Evolutionary conservation across 1,284 basidiomycete genomes (phyloP).

Genomic region (Fomitopsis pinicola): DNA sequence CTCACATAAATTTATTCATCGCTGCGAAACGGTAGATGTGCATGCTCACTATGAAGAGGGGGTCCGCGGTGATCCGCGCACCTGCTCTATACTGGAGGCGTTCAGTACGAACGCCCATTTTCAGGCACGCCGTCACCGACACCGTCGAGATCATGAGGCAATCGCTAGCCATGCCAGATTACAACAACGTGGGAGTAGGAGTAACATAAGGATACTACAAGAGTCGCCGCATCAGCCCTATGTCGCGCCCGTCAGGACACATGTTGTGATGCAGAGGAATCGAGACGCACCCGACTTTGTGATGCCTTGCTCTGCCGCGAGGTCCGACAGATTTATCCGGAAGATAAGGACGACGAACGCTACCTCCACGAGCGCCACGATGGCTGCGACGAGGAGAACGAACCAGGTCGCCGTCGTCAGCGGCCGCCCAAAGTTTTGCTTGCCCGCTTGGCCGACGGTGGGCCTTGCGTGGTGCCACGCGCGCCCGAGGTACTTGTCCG

Average conservation of each 20-base stretch:
- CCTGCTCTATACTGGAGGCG: not conserved
- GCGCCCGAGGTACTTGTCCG: conserved; percentile 37
- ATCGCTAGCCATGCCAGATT: too few relatives aligned
- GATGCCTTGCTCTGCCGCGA: conserved; percentile 1
- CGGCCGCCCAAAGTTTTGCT: conserved; percentile 65
- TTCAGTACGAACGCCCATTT: not conserved
- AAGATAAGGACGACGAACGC: conserved; percentile 51
- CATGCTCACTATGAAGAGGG: too few relatives aligned
- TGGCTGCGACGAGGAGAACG: conserved; percentile 53
- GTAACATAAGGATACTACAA: too few relatives aligned
- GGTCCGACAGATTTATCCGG: not conserved
- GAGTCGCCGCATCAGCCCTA: too few relatives aligned
- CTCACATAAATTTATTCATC: too few relatives aligned
- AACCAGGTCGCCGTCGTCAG: conserved; percentile 77
- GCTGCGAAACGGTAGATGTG: too few relatives aligned
- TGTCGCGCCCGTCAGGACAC: too few relatives aligned
- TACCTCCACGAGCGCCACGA: conserved; percentile 64
- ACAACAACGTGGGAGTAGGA: too few relatives aligned
- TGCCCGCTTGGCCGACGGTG: conserved; percentile 55
- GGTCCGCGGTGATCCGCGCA: too few relatives aligned
- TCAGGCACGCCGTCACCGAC: not conserved
- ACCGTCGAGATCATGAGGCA: not conserved
- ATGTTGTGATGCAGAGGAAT: too few relatives aligned
- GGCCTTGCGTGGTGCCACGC: conserved; percentile 27
- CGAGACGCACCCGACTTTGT: not conserved